phyloP scores from a whole-genome alignment of 1,284 basidiomycete genomes.

The Exsudoporus floridanus region DNA sequence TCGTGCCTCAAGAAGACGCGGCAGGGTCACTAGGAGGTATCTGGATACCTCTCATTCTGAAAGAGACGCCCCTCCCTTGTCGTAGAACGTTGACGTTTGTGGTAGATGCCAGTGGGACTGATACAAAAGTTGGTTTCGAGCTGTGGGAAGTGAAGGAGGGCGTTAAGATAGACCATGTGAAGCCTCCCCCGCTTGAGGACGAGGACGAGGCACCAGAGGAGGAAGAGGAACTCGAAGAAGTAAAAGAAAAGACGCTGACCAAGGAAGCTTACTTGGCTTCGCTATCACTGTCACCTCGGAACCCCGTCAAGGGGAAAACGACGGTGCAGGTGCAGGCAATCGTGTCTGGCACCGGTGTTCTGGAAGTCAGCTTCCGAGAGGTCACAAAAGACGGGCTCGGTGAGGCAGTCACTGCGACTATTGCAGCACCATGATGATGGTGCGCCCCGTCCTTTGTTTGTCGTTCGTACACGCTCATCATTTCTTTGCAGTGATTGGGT shows the following conservation, averaged over 20 bases:
- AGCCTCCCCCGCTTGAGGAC: conserved; percentile 47
- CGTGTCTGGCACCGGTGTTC: conserved; percentile 46
- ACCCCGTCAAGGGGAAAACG: conserved; percentile 51
- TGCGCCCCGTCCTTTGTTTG: background rate
- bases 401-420: conserved; percentile 21
- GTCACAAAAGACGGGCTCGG: conserved; percentile 41
- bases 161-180: conserved; percentile 73
- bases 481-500: conserved; percentile 2
- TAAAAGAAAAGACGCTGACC: conserved; percentile 65
- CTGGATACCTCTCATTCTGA: conserved; percentile 66
- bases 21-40: conserved; percentile 53
- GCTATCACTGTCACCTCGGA: conserved; percentile 51
- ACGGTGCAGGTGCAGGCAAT: conserved; percentile 66
- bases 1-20: conserved; percentile 64
- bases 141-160: conserved; percentile 86
- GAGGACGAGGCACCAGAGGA: conserved; percentile 59
- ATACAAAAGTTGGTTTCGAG: conserved; percentile 67
- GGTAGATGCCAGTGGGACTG: conserved; percentile 56
- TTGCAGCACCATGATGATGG: conserved; percentile 24
- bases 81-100: conserved; percentile 72
- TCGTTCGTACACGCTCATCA: background rate
- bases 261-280: conserved; percentile 63
- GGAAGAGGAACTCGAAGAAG: conserved; percentile 59
- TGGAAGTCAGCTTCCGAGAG: conserved; percentile 52
- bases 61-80: conserved; percentile 79